Percentiles rank a stretch among this genome's conserved stretches.
Evolutionary conservation across 75 land plant species (phyloP).

Genomic region (Ceratopteris richardii): DNA sequence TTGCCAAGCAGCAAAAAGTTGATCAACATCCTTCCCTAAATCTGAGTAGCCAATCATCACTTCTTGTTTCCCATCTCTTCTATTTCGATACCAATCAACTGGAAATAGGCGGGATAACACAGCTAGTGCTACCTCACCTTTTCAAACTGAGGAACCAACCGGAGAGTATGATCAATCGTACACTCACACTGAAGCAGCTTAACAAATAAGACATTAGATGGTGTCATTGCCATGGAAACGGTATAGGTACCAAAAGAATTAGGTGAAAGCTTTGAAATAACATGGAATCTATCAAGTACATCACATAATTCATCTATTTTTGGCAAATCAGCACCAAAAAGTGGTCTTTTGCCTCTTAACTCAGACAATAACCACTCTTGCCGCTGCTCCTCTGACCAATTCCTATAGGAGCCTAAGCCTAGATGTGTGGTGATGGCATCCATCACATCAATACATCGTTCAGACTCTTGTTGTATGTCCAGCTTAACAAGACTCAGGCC

Average conservation of each 20-base stretch:
- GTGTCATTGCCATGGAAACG: slow-evolving; percentile 18
- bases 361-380: background rate
- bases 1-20: background rate
- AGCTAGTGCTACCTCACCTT: slow-evolving; percentile 18
- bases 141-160: slow-evolving; percentile 19
- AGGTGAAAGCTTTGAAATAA: too few relatives aligned
- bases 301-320: slow-evolving; percentile 15
- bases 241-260: too few relatives aligned
- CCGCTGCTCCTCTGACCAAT: too few relatives aligned
- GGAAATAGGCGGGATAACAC: slow-evolving; percentile 13
- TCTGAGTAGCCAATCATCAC: slow-evolving; percentile 25
- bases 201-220: slow-evolving; percentile 15
- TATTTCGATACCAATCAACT: slow-evolving; percentile 14
- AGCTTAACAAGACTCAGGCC: slow-evolving; percentile 9
- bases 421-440: slow-evolving; percentile 9
- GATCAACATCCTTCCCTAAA: slow-evolving; percentile 16
- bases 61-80: slow-evolving; percentile 14
- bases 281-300: slow-evolving; percentile 18
- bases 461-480: slow-evolving; percentile 13
- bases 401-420: too few relatives aligned
- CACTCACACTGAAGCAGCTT: slow-evolving; percentile 22
- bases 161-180: slow-evolving; percentile 4
- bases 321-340: slow-evolving; percentile 18
- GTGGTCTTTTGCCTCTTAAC: slow-evolving; percentile 14
- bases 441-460: slow-evolving; percentile 9